These are phyloP conservation scores for Letharia lupina DNA, from an alignment of 495 filamentous ascomycete genomes.

Conservation along the genomic window DNA sequence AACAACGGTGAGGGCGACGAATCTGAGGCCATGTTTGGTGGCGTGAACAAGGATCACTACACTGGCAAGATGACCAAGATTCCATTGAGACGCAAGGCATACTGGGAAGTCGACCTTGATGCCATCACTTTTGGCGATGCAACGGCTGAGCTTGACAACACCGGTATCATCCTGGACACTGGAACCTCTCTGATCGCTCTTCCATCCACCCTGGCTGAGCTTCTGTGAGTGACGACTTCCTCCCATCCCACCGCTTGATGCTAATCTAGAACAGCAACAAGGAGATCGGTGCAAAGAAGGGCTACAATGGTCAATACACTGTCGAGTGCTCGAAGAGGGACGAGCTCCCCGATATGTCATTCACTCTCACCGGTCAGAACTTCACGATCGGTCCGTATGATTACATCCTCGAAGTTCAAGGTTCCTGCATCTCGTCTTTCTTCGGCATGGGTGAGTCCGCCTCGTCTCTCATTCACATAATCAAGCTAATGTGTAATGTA, in stretches of 20 bases:
- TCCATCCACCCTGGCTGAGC: conserved; percentile 84
- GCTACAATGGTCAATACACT: conserved; percentile 88
- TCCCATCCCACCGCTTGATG: conserved; percentile 1
- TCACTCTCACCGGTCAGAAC: conserved; percentile 78
- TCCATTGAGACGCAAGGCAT: conserved; percentile 93
- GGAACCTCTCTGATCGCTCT: conserved; percentile 97
- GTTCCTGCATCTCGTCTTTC: conserved; percentile 93
- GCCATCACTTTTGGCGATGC: conserved; percentile 78
- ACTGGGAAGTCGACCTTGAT: conserved; percentile 98
- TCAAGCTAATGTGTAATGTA: background rate
- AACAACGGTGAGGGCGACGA: conserved; percentile 59
- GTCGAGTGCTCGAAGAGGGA: conserved; percentile 82
- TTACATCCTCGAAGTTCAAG: conserved; percentile 93
- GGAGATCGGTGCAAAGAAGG: conserved; percentile 96
- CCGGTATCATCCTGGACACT: conserved; percentile 95
- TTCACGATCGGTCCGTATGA: conserved; percentile 85
- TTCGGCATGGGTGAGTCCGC: conserved; percentile 95
- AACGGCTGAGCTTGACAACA: conserved; percentile 80
- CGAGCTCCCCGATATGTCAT: conserved; percentile 76
- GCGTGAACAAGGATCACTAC: conserved; percentile 79
- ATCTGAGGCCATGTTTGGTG: conserved; percentile 88
- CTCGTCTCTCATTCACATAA: conserved; percentile 31
- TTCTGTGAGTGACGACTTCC: conserved; percentile 49
- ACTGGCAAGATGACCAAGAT: conserved; percentile 85
- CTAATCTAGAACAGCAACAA: conserved; percentile 56